Percentiles rank a stretch among this genome's conserved stretches.
These are phyloP conservation scores for Phaffia rhodozyma DNA, from an alignment of 1,284 basidiomycete genomes.

Conservation along the genomic window DNA sequence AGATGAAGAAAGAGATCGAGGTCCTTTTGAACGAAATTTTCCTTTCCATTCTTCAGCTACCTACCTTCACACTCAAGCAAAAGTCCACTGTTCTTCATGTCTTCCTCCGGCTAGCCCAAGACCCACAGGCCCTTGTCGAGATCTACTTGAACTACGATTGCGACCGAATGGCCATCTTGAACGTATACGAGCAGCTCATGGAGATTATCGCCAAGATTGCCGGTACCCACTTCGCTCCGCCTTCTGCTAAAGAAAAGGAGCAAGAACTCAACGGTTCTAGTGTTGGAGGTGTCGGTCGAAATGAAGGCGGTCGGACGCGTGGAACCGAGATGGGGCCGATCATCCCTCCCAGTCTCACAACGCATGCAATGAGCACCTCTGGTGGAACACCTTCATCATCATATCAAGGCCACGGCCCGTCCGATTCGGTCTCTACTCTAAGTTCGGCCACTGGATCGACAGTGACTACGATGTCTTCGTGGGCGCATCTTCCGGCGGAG, in stretches of 20 bases:
- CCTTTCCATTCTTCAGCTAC: constrained; percentile 97
- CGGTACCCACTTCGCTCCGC: constrained; percentile 51
- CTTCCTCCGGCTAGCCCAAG: constrained; percentile 74
- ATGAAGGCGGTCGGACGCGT: constrained; percentile 33
- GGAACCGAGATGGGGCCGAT: constrained; percentile 27
- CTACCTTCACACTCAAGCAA: constrained; percentile 86
- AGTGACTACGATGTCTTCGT: constrained; percentile 28
- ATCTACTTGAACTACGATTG: constrained; percentile 98
- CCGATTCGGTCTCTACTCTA: background rate
- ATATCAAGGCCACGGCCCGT: background rate
- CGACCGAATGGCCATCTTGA: constrained; percentile 79
- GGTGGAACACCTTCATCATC: background rate
- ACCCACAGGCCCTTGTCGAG: constrained; percentile 90
- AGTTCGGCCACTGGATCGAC: background rate
- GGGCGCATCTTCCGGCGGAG: constrained; percentile 59
- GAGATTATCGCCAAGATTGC: constrained; percentile 87
- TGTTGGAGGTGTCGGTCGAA: constrained; percentile 15
- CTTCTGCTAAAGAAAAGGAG: constrained; percentile 34
- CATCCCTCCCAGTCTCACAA: constrained; percentile 52
- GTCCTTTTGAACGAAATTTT: constrained; percentile 97
- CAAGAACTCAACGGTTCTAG: background rate
- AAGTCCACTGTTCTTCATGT: constrained; percentile 82
- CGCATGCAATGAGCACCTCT: constrained; percentile 45
- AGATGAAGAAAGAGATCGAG: constrained; percentile 99
- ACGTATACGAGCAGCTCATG: constrained; percentile 92